Evolutionary conservation across 2,329 filamentous ascomycete species (phyloP).

Genomic region (Fusarium euwallaceae): DNA sequence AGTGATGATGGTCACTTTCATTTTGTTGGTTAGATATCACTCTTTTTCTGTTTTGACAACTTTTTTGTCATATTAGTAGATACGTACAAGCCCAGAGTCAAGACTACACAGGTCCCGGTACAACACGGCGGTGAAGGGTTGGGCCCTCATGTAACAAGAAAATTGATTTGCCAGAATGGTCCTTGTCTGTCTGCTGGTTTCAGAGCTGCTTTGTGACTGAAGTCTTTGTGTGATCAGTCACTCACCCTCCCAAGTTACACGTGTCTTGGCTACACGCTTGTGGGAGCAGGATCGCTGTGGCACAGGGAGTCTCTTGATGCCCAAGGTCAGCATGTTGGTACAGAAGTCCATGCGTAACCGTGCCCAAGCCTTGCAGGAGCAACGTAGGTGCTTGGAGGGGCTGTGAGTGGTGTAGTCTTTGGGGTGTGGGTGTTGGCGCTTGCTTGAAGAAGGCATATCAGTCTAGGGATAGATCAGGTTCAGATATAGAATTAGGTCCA

Average conservation of each 20-base stretch:
- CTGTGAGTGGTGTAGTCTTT: background rate
- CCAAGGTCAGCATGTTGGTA: background rate
- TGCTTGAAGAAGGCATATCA: background rate
- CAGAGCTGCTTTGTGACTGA: constrained; percentile 1
- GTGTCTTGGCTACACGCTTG: constrained; percentile 14
- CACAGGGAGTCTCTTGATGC: constrained; percentile 6
- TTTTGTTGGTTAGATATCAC: constrained; percentile 32
- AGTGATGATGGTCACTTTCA: background rate
- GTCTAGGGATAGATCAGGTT: background rate
- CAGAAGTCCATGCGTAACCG: background rate
- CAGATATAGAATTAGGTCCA: too few species aligned
- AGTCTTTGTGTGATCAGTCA: constrained; percentile 8
- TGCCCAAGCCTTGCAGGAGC: background rate
- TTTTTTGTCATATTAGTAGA: constrained; percentile 31
- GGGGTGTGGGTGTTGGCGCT: background rate
- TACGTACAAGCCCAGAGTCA: constrained; percentile 9
- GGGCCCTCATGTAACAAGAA: constrained; percentile 14
- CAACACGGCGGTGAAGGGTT: background rate
- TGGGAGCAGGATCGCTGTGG: constrained; percentile 17
- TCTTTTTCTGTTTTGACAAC: constrained; percentile 13
- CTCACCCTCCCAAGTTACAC: constrained; percentile 14
- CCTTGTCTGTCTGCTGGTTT: constrained; percentile 2
- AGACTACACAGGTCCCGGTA: background rate
- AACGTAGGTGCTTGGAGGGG: background rate
- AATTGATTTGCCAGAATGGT: constrained; percentile 1